phyloP scores from a whole-genome alignment of 805 yeast genomes.

The Wickerhamomyces xylosicus region DNA sequence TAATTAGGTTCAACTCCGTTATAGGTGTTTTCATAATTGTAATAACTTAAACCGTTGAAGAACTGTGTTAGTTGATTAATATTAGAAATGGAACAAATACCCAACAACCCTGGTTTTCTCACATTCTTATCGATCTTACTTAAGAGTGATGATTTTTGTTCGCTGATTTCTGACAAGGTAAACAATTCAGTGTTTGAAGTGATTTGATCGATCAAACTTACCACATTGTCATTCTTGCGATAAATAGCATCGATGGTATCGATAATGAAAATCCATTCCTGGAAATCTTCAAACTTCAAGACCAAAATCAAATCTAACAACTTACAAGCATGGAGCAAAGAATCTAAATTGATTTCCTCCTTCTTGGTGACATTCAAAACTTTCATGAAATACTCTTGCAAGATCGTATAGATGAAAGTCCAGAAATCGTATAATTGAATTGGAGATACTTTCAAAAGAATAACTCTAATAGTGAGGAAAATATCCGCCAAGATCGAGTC shows the following conservation, averaged over 20 bases:
- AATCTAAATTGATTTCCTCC: slow-evolving; percentile 26
- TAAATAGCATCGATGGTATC: slow-evolving; percentile 53
- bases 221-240: slow-evolving; percentile 20
- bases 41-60: slow-evolving; percentile 54
- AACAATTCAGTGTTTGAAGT: slow-evolving; percentile 9
- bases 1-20: slow-evolving; percentile 34
- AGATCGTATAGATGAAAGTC: slow-evolving; percentile 53
- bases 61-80: slow-evolving; percentile 46
- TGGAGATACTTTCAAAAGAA: slow-evolving; percentile 52
- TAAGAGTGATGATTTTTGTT: slow-evolving; percentile 8
- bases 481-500: slow-evolving; percentile 28
- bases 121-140: slow-evolving; percentile 19
- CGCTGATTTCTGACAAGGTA: slow-evolving; percentile 16
- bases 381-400: slow-evolving; percentile 40
- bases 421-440: slow-evolving; percentile 60
- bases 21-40: slow-evolving; percentile 57
- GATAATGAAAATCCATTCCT: slow-evolving; percentile 80
- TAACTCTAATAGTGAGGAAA: slow-evolving; percentile 50
- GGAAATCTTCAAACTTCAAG: slow-evolving; percentile 68
- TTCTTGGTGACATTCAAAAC: slow-evolving; percentile 19
- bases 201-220: slow-evolving; percentile 18
- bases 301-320: slow-evolving; percentile 66
- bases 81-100: slow-evolving; percentile 27
- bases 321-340: slow-evolving; percentile 57
- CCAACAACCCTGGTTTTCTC: slow-evolving; percentile 24